A percentile compares a stretch with the other conserved stretches of the same genome.
Conservation (phyloP, 108 stramenopile species). For the Bacterosira constricta region DNA sequence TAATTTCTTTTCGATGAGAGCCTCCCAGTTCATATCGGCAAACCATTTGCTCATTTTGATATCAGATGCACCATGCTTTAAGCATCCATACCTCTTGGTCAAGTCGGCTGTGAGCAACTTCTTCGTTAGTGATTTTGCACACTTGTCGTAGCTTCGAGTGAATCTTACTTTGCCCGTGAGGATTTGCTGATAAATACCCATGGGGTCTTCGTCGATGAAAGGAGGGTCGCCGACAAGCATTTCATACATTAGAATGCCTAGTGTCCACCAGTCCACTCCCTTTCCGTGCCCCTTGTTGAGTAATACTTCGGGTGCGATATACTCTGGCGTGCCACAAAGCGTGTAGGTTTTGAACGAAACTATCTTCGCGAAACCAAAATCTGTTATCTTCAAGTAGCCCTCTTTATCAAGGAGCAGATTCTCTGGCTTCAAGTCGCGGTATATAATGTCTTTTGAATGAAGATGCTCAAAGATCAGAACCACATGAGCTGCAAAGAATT, state of each 20-base stretch:
- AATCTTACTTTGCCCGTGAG: conserved; percentile 75
- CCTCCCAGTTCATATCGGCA: conserved; percentile 62
- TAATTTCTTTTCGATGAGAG: conserved; percentile 51
- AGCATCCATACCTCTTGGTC: conserved; percentile 81
- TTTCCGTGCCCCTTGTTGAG: conserved; percentile 93
- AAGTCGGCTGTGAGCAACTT: conserved; percentile 77
- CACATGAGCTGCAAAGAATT: conserved; percentile 78
- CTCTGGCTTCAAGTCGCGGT: conserved; percentile 93
- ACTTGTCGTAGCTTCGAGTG: conserved; percentile 70
- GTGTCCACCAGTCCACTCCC: conserved; percentile 94
- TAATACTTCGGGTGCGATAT: conserved; percentile 91
- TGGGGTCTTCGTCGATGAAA: conserved; percentile 84
- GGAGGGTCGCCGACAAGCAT: conserved; percentile 92
- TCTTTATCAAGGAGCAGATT: conserved; percentile 70
- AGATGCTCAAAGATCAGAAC: conserved; percentile 91
- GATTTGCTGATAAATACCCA: conserved; percentile 82
- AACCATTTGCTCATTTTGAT: conserved; percentile 81
- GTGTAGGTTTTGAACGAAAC: conserved; percentile 87
- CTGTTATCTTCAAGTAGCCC: conserved; percentile 88
- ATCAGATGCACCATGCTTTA: conserved; percentile 80
- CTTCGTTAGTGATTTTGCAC: conserved; percentile 79
- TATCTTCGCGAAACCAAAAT: conserved; percentile 77
- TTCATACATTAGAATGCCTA: conserved; percentile 84
- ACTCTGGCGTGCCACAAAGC: conserved; percentile 96
- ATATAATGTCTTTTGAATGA: conserved; percentile 86